Evolutionary conservation across 495 filamentous ascomycete species (phyloP).

Genomic region (Trichoderma orchidacearum): DNA sequence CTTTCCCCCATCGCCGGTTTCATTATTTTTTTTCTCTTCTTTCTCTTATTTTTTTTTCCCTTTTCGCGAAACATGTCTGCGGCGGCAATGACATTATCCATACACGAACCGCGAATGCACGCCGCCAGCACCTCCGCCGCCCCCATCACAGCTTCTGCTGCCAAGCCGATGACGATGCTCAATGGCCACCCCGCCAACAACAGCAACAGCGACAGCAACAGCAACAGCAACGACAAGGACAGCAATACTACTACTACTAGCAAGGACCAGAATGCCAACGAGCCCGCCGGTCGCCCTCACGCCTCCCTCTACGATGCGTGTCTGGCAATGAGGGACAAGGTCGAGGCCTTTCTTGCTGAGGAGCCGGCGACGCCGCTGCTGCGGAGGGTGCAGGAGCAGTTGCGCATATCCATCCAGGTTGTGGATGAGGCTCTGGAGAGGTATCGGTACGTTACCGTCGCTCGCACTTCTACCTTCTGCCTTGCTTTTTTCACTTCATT

Average conservation of each 20-base stretch:
- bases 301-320: conserved; percentile 12
- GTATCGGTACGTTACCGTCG: conserved; percentile 45
- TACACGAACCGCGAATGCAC: not conserved
- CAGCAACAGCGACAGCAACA: no score
- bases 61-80: not conserved
- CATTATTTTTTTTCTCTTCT: no score
- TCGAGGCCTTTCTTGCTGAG: conserved; percentile 55
- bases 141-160: not conserved
- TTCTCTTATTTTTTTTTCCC: not conserved
- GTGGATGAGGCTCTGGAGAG: conserved; percentile 54
- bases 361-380: conserved; percentile 42
- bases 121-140: not conserved
- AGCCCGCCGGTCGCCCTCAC: no score
- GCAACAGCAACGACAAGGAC: no score
- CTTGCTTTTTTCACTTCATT: not conserved
- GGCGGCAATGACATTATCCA: not conserved
- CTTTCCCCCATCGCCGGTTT: no score
- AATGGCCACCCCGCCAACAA: conserved; percentile 10
- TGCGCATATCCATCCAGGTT: conserved; percentile 52
- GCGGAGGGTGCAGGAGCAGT: conserved; percentile 57
- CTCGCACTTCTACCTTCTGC: conserved; percentile 1
- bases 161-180: not conserved
- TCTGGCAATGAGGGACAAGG: conserved; percentile 36
- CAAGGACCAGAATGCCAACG: no score
- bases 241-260: no score